phyloP scores from a whole-genome alignment of 1,284 basidiomycete species.

The Austroboletus niveus region DNA sequence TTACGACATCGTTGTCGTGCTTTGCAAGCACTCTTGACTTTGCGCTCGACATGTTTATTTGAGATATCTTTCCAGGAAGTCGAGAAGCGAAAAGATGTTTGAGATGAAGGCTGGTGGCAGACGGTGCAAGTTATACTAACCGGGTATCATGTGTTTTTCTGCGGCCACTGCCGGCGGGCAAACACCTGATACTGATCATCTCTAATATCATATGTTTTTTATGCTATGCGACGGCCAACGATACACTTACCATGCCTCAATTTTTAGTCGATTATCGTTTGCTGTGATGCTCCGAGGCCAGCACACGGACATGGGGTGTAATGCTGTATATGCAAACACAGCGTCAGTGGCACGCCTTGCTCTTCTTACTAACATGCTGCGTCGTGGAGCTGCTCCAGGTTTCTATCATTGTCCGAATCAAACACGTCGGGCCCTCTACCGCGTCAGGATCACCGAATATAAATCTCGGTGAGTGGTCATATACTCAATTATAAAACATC shows the following conservation, averaged over 20 bases:
- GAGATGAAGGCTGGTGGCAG: not conserved
- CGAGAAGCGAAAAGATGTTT: not conserved
- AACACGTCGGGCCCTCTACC: too few species aligned
- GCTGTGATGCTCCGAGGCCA: not conserved
- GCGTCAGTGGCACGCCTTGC: not conserved
- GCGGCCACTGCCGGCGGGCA: constrained; percentile 2
- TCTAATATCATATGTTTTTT: constrained; percentile 2
- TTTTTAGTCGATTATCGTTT: not conserved
- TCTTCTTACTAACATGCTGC: too few species aligned
- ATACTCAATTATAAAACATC: not conserved
- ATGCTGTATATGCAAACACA: not conserved
- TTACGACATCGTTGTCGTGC: constrained; percentile 84
- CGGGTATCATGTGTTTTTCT: constrained; percentile 29
- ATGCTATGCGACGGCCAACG: not conserved
- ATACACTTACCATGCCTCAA: not conserved
- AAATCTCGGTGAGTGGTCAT: not conserved
- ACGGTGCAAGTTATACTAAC: constrained; percentile 16
- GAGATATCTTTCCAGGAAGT: not conserved
- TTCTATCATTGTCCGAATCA: too few species aligned
- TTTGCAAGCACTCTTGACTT: constrained; percentile 54
- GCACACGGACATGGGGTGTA: not conserved
- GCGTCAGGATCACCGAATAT: not conserved
- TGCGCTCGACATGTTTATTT: constrained; percentile 23
- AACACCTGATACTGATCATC: not conserved
- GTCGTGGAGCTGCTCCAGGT: too few species aligned